Evolutionary conservation across 2,329 filamentous ascomycete species (phyloP).

Genomic region (Paramyrothecium sp.): DNA sequence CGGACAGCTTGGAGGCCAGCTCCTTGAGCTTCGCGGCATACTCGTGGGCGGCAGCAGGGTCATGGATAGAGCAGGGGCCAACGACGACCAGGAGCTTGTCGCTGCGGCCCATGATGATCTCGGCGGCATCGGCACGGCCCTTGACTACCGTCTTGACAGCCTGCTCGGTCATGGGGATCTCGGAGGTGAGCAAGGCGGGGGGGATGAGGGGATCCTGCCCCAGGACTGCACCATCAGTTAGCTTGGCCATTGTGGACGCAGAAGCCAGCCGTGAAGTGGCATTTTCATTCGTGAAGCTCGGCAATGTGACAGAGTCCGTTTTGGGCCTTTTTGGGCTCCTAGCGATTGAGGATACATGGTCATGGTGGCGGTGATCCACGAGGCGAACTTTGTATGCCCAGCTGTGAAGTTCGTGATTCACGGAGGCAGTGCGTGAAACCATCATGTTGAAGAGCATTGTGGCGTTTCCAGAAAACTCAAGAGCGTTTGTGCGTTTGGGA

Average conservation of each 20-base stretch:
- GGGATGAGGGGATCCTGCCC: slow-evolving; percentile 93
- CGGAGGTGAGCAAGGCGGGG: slow-evolving; percentile 80
- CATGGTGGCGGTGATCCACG: background rate
- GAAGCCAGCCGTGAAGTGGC: too few species aligned
- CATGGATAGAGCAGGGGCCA: slow-evolving; percentile 96
- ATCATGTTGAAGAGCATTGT: background rate
- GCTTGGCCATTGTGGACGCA: slow-evolving; percentile 4
- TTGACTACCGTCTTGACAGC: slow-evolving; percentile 69
- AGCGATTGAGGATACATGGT: background rate
- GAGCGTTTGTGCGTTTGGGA: background rate
- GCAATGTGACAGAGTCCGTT: background rate
- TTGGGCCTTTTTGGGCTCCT: background rate
- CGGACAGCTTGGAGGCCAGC: slow-evolving; percentile 74
- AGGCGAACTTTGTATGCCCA: background rate
- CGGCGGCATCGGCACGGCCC: slow-evolving; percentile 66
- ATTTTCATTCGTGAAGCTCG: too few species aligned
- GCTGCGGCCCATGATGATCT: slow-evolving; percentile 74
- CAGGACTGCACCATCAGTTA: slow-evolving; percentile 61
- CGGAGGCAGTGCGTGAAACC: background rate
- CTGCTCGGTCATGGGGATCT: slow-evolving; percentile 69
- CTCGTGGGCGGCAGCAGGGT: slow-evolving; percentile 82
- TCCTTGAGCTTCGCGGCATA: slow-evolving; percentile 79
- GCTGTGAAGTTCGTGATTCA: background rate
- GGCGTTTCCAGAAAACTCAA: background rate
- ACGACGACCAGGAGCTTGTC: slow-evolving; percentile 93